Conservation (phyloP, 225 moss, liverwort and hornwort species). For the Lunularia cruciata region DNA sequence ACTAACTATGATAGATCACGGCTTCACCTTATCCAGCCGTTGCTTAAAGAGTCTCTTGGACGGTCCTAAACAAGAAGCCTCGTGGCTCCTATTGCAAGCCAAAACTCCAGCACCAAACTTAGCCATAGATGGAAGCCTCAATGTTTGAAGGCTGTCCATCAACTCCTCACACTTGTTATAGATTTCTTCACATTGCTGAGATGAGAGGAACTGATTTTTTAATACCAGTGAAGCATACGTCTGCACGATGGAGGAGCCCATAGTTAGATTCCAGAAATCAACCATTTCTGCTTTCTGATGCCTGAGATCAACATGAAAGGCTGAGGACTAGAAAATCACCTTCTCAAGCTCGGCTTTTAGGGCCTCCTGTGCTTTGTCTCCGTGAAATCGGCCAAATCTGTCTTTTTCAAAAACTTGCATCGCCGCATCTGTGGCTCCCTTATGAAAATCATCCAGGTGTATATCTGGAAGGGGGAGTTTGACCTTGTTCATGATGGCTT, state of each 20-base stretch:
- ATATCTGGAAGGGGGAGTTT: slow-evolving; percentile 44
- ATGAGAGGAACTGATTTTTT: slow-evolving; percentile 45
- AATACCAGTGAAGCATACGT: slow-evolving; percentile 37
- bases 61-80: slow-evolving; percentile 42
- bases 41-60: slow-evolving; percentile 42
- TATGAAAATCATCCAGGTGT: slow-evolving; percentile 36
- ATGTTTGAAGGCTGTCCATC: slow-evolving; percentile 42
- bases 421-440: slow-evolving; percentile 30
- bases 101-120: slow-evolving; percentile 51
- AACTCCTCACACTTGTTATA: slow-evolving; percentile 51
- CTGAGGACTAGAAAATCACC: slow-evolving; percentile 14
- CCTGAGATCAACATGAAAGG: background rate
- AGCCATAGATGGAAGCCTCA: slow-evolving; percentile 59
- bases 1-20: too few species aligned
- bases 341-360: slow-evolving; percentile 40
- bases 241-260: slow-evolving; percentile 24
- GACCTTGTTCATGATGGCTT: slow-evolving; percentile 37
- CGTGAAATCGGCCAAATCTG: slow-evolving; percentile 49
- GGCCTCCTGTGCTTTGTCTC: slow-evolving; percentile 36
- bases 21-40: slow-evolving; percentile 51
- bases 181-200: slow-evolving; percentile 44
- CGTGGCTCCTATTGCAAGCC: slow-evolving; percentile 44
- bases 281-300: background rate
- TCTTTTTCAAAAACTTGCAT: slow-evolving; percentile 38
- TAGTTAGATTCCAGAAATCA: background rate